phyloP scores from a whole-genome alignment of 805 yeast genomes.

The Cyberlindnera mycetangii region DNA sequence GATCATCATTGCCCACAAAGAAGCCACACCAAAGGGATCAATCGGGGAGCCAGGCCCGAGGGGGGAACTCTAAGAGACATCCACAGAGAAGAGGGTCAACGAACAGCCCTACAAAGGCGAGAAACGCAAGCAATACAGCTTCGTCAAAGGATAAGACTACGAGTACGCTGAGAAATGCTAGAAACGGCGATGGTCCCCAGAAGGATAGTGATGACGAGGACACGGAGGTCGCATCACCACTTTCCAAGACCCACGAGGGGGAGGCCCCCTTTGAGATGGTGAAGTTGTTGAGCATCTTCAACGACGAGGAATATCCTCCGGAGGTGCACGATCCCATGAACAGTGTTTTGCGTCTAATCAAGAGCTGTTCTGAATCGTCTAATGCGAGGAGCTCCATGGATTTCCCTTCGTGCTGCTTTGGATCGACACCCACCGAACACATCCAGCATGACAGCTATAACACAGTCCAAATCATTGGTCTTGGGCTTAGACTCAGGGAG shows the following conservation, averaged over 20 bases:
- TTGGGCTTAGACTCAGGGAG: conserved; percentile 5
- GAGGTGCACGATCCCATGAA: background rate
- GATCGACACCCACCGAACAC: background rate
- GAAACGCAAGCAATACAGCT: background rate
- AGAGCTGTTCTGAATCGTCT: background rate
- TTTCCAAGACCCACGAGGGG: background rate
- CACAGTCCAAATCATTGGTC: conserved; percentile 3
- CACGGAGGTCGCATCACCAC: background rate
- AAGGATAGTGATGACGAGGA: conserved; percentile 1
- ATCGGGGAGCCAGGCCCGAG: background rate
- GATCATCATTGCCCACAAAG: conserved; percentile 3
- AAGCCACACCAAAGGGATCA: conserved; percentile 9
- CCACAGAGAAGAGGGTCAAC: background rate
- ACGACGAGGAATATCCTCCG: background rate
- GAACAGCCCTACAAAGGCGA: background rate
- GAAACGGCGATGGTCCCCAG: background rate
- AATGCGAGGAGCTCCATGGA: background rate
- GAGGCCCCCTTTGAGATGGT: background rate
- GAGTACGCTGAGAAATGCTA: too few relatives aligned
- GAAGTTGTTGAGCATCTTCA: background rate
- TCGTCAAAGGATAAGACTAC: too few relatives aligned
- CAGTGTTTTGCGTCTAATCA: background rate
- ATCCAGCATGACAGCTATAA: background rate
- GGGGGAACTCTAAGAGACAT: background rate
- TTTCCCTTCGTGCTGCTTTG: conserved; percentile 6